Evolutionary conservation across 176 grass and related monocot genomes (phyloP), one percentile per base, ranked within the genome.

Genomic region (Olyra latifolia): DNA sequence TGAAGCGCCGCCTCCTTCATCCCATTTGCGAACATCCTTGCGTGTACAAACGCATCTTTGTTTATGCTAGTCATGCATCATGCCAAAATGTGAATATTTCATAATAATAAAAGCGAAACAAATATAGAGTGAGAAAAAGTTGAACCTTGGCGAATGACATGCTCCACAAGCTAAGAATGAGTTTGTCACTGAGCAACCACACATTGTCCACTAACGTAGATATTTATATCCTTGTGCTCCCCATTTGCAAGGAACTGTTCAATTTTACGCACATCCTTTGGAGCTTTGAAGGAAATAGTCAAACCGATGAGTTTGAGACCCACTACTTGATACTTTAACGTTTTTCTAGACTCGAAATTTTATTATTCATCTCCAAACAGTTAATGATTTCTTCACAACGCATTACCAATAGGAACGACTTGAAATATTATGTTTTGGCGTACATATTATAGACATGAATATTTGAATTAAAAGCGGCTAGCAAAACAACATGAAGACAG

Each of bases 11-110:
- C 87, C 84, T 98, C 95, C 74, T 85, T 94, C 95, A 98, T 98
- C 45, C 95, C 95, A 75, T 98, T 98, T 66, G 89, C 91, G 56
- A 98, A 98, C 95, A 98, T 98, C 92, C 94, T 80, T 57, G 83
- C 62, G 54, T 74, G 64, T 52, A 16, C 19, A 86, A 10, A 46
- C 42, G 17, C 43, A 81, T 55, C 20, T 74, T 79, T 75, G 24
- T 27, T 67, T 72, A 65, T 30, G 24, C 43, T 60, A 74, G 12
- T 58, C 69, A n/a, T 45, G 65, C 54, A 29, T 66, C 10, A 39
- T 72, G 35, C 25, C 2, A 39, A 74, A 69, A 66, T 76, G 16
- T 76, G 12, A 67, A 84, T 74, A 77, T 52, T 20, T 17, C 12
- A 52, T 40, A 41, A 17, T 23, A 62, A 29, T 41, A 38, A 65